These are phyloP conservation scores for Beauveria varroae DNA, from an alignment of 2,329 filamentous ascomycete genomes.

Conservation along the genomic window DNA sequence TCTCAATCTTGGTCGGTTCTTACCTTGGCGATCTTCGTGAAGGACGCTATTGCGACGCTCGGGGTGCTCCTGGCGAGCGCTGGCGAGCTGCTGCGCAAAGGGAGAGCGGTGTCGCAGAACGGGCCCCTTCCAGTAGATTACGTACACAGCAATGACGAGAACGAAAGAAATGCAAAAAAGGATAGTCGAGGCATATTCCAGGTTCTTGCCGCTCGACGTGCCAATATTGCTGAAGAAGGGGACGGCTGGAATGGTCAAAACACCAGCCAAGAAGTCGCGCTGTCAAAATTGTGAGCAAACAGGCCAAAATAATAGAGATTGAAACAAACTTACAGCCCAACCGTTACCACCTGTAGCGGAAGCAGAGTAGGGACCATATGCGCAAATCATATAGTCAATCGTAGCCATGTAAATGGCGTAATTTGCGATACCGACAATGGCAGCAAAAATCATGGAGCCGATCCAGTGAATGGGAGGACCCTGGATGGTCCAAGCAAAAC, in stretches of 20 bases:
- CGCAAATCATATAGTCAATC: constrained; percentile 70
- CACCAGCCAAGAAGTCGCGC: constrained; percentile 65
- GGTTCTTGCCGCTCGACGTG: constrained; percentile 35
- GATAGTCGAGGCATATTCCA: constrained; percentile 56
- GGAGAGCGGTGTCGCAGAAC: constrained; percentile 51
- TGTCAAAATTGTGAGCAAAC: background rate
- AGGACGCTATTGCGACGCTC: constrained; percentile 24
- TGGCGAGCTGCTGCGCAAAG: constrained; percentile 56
- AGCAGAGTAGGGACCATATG: constrained; percentile 65
- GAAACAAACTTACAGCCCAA: constrained; percentile 37
- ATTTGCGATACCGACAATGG: constrained; percentile 65
- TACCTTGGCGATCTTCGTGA: constrained; percentile 14
- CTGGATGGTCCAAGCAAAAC: constrained; percentile 61
- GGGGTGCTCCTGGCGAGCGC: constrained; percentile 27
- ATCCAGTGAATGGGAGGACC: constrained; percentile 62
- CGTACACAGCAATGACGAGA: constrained; percentile 55
- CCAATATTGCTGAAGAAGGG: constrained; percentile 56
- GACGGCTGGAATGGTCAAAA: constrained; percentile 59
- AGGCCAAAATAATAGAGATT: background rate
- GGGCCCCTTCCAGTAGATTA: constrained; percentile 60
- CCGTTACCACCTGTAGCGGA: constrained; percentile 72
- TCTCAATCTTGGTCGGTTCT: background rate
- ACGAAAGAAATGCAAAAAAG: constrained; percentile 54
- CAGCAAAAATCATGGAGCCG: constrained; percentile 56
- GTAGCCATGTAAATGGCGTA: constrained; percentile 70